Conservation (phyloP, 768 basidiomycete genomes). For the Podaxis carcinomalis region DNA sequence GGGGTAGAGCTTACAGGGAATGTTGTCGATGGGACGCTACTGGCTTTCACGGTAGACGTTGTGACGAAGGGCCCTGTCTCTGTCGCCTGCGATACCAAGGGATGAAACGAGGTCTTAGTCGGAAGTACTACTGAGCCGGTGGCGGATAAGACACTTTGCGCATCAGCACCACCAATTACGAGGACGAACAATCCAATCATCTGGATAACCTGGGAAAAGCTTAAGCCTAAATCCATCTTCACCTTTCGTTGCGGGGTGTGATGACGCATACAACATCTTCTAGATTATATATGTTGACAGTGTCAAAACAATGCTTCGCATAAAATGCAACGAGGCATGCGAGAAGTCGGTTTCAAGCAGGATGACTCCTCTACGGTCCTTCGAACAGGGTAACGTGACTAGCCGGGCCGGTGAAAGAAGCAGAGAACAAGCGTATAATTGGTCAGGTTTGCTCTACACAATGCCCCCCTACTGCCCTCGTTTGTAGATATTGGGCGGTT, state of each 20-base stretch:
- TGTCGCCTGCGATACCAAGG: constrained; percentile 1
- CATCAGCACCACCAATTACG: neutral
- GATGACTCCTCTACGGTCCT: too few species aligned
- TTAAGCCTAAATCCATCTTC: neutral
- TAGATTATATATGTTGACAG: neutral
- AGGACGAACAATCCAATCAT: neutral
- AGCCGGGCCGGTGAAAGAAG: neutral
- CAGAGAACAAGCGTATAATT: neutral
- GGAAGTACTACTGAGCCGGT: neutral
- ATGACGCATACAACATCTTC: neutral
- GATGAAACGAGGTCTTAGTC: neutral
- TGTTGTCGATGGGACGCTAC: neutral
- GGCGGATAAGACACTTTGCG: neutral
- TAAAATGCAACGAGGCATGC: neutral
- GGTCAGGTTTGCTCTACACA: neutral
- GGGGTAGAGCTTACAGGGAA: neutral
- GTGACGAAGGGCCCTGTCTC: constrained; percentile 1
- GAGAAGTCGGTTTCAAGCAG: neutral
- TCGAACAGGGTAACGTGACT: neutral
- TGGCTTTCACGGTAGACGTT: constrained; percentile 9
- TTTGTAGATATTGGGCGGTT: neutral
- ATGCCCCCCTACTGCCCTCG: neutral
- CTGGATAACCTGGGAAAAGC: neutral
- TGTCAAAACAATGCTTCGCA: neutral
- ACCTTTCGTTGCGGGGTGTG: neutral